phyloP scores from a whole-genome alignment of 768 basidiomycete species.

The Trichaptum fuscoviolaceum region DNA sequence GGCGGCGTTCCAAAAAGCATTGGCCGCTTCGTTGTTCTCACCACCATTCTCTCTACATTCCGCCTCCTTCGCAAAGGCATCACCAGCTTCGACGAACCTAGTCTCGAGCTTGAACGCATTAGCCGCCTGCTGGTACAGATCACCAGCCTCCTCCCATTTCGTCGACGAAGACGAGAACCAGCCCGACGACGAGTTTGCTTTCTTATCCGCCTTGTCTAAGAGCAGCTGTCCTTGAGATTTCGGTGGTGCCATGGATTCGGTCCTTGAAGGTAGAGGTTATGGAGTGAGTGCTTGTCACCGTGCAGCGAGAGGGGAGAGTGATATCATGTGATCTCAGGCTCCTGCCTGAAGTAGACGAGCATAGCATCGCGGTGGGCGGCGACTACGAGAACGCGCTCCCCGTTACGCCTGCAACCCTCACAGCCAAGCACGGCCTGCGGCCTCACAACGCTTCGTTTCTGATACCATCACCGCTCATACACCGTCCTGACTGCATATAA shows the following conservation, averaged over 20 bases:
- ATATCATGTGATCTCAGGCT: constrained; percentile 3
- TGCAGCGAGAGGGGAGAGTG: neutral
- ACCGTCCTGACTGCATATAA: neutral
- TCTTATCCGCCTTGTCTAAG: constrained; percentile 90
- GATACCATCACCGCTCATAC: constrained; percentile 1
- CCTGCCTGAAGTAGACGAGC: neutral
- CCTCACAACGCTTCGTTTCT: neutral
- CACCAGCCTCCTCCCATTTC: constrained; percentile 94
- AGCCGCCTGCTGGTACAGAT: constrained; percentile 91
- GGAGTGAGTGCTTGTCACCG: constrained; percentile 14
- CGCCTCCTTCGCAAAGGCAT: constrained; percentile 89
- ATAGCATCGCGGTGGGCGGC: neutral
- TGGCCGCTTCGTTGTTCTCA: constrained; percentile 91
- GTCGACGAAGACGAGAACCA: constrained; percentile 85
- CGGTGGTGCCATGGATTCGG: constrained; percentile 47
- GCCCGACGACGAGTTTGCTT: constrained; percentile 71
- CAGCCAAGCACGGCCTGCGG: neutral
- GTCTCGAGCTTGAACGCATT: constrained; percentile 93
- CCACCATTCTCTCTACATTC: constrained; percentile 88
- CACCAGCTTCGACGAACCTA: constrained; percentile 85
- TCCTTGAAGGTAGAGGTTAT: constrained; percentile 26
- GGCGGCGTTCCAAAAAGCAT: constrained; percentile 97
- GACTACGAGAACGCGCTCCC: neutral
- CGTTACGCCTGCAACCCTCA: neutral
- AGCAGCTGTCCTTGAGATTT: constrained; percentile 75